phyloP scores from a whole-genome alignment of 306 rosid genomes.

The Acacia confusa region DNA sequence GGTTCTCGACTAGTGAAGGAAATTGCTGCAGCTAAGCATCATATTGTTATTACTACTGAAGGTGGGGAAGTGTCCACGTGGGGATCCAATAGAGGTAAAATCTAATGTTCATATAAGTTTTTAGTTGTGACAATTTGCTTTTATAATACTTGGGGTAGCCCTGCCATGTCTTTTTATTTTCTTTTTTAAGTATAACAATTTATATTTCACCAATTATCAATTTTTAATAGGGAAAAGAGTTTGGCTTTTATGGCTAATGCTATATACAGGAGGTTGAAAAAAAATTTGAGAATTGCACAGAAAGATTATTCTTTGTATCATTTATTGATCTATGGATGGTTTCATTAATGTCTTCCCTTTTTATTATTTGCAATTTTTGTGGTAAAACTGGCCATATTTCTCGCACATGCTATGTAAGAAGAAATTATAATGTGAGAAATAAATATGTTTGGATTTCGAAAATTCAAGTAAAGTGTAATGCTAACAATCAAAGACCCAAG shows the following conservation, averaged over 20 bases:
- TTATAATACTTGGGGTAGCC: constrained; percentile 16
- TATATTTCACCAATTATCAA: background rate
- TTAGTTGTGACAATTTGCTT: constrained; percentile 10
- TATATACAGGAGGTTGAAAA: no score
- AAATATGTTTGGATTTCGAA: no score
- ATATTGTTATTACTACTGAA: constrained; percentile 84
- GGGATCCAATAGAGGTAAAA: constrained; percentile 99
- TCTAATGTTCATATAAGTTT: background rate
- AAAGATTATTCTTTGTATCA: background rate
- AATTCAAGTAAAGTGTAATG: no score
- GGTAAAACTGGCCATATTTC: no score
- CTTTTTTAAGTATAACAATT: background rate
- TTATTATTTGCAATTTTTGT: no score
- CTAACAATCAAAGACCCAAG: no score
- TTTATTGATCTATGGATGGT: background rate
- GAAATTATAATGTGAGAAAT: no score
- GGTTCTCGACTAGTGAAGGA: constrained; percentile 84
- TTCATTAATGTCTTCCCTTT: constrained; percentile 9
- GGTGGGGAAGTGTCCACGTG: constrained; percentile 96
- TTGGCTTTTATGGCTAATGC: constrained; percentile 16
- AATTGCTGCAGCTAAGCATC: constrained; percentile 98
- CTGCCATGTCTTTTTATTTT: constrained; percentile 15
- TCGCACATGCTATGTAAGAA: no score
- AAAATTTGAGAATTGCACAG: no score
- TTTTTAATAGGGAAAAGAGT: constrained; percentile 4